Conservation (phyloP, 352 stramenopile genomes). For the Halophytophthora batemanensis region DNA sequence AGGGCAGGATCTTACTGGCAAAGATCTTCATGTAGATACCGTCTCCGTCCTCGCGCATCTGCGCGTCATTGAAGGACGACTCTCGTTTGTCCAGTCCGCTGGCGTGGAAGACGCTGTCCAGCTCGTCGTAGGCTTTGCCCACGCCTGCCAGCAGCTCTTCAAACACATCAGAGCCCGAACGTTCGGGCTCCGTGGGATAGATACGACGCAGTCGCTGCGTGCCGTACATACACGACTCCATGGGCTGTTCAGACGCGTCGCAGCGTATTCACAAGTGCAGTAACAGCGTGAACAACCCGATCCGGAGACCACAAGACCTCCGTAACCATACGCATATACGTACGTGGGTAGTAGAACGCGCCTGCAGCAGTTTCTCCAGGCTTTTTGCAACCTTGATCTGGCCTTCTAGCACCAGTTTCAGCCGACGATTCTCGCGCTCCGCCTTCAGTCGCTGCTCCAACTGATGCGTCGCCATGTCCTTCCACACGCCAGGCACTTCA, state of each 20-base stretch:
- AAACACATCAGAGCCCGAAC: conserved; percentile 26
- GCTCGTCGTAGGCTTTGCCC: conserved; percentile 32
- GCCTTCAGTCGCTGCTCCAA: conserved; percentile 40
- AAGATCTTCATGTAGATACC: conserved; percentile 47
- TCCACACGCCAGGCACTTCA: conserved; percentile 27
- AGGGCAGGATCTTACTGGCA: conserved; percentile 44
- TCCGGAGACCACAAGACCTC: neutral
- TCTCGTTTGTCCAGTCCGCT: conserved; percentile 30
- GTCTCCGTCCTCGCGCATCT: conserved; percentile 30
- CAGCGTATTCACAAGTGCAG: neutral
- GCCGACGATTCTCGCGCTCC: conserved; percentile 52
- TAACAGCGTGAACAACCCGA: conserved; percentile 3
- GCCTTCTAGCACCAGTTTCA: conserved; percentile 49
- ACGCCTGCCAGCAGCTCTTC: conserved; percentile 32
- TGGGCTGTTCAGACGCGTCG: conserved; percentile 9
- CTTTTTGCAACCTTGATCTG: conserved; percentile 63
- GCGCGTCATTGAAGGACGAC: conserved; percentile 29
- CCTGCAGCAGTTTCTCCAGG: conserved; percentile 41
- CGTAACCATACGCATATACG: neutral
- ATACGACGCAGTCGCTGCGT: conserved; percentile 21
- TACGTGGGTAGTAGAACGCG: conserved; percentile 24
- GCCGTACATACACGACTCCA: conserved; percentile 28
- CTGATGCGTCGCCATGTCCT: conserved; percentile 39
- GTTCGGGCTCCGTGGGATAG: conserved; percentile 22
- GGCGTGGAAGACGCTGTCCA: conserved; percentile 33